Evolutionary conservation across 352 stramenopile species (phyloP).

Genomic region (Phytophthora crassamura): DNA sequence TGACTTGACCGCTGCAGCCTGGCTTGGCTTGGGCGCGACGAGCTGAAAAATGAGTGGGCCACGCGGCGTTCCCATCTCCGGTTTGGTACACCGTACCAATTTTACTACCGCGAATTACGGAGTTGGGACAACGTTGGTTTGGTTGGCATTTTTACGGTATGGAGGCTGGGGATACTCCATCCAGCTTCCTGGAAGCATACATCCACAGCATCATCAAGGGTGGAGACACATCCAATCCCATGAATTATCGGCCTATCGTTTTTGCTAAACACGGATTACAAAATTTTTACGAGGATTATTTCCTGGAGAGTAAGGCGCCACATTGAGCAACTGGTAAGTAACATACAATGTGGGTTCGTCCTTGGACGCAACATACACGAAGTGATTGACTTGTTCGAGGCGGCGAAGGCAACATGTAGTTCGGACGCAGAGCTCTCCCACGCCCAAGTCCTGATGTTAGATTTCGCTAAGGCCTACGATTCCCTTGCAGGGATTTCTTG

Average conservation of each 20-base stretch:
- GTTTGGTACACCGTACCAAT: no score
- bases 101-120: no score
- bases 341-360: slow-evolving; percentile 2
- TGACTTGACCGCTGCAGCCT: no score
- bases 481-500: neutral
- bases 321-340: neutral
- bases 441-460: slow-evolving; percentile 2
- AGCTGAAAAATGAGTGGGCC: no score
- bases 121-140: no score
- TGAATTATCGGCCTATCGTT: slow-evolving; percentile 6
- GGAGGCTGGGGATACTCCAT: no score
- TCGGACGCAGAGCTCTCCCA: neutral
- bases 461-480: slow-evolving; percentile 14
- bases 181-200: neutral
- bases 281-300: neutral
- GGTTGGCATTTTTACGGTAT: no score
- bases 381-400: slow-evolving; percentile 2
- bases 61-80: no score
- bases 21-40: no score
- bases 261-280: no score
- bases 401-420: neutral
- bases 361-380: slow-evolving; percentile 1
- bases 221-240: neutral
- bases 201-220: slow-evolving; percentile 13
- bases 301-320: neutral